Evolutionary conservation across 768 basidiomycete genomes (phyloP), one percentile per base, ranked within the genome.

Genomic region (Russula abietina): DNA sequence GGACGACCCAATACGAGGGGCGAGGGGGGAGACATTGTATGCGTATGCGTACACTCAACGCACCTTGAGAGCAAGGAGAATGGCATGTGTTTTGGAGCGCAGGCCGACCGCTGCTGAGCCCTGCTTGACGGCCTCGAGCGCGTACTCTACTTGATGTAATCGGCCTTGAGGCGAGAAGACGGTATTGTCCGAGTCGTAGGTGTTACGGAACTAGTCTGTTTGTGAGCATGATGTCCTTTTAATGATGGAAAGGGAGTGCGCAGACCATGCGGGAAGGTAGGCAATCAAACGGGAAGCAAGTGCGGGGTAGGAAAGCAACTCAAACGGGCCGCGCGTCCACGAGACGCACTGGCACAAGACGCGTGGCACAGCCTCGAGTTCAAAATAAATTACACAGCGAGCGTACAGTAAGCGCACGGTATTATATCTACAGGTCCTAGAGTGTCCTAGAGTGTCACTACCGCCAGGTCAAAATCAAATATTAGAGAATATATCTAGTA

Each of bases 51-150:
- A 12, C 10, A 46, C 10, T 46, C 45, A 46, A 46, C 80, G 59
- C 55, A 91, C 96, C 84, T 98, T 99, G 65, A 99, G 77, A 16
- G 95, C 94, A 55, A 99, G 77, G 26, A 99, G 79, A 38, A 99
- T 82, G 19, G 93, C 86, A 75, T 98, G 97, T 1, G 92, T 97
- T 78, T 95, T 93, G 59, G 93, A 96, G 69, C 94, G 83, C 70
- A 99, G 74, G 56, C 97, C 97, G 51, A 99, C 95, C 46, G 93
- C 95, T n/a, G 97, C 97, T 63, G 95, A 98, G 66, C 97, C 97
- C 73, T 98, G 97, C 81, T 99, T 99, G 69, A 99, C 96, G 62
- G 97, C 97, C 76, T 99, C 97, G 58, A 98, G 86, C 1, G 97
- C 95, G 83, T 99, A 97, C 76, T 97, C 95, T 69, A 97, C 94